Base-by-base conservation (phyloP, 2,329 filamentous ascomycete genomes). In the Aureobasidium subglaciale region DNA sequence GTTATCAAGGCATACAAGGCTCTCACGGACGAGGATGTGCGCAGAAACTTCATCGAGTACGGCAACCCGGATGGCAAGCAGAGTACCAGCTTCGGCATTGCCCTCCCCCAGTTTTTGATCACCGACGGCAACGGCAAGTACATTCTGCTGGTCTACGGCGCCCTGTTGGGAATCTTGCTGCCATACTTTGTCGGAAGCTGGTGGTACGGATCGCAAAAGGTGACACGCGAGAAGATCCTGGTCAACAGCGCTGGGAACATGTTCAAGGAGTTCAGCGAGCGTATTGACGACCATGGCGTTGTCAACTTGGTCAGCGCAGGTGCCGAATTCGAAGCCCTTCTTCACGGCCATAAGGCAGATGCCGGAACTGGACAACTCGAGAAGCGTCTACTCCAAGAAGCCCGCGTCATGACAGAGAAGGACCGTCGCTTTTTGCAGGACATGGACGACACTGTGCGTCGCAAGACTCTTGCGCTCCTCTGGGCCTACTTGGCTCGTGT, bases 21-120 rank as follows among this genome's bases (percentile, higher is more conserved):
- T 3, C 81, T 99, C 46, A 99, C 95, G 4, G 93, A 99, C 68
- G 95, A 99, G 73, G 93, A 97, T 38, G 82, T 97, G 59, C 88
- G 93, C 67, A 95, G 95, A 74, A 99, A 99, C 76, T 99, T 88
- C 72, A 85, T 96, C 53, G 88, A 95, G 71, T 99, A 87, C 66
- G 93, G 93, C 56, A 90, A 99, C 71, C 93, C 93, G 6, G 93
- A 99, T 69, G 93, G 93, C 68, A 97, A 96, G 79, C 93, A 99
- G 75, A 92, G 90, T 70, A 93, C 91, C 73, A 96, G 90, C 74
- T 97, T 99, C 67, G 92, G 93, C 61, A 99, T 99, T 62, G 93
- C 92, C 42, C 80, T 99, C 42, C 93, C 93, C 42, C 87, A 93
- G 70, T 89, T 93, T 72, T 90, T 99, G 64, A 81, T 99, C 55